phyloP scores from a whole-genome alignment of 1,284 basidiomycete species.

The Hypsizygus ulmarius region DNA sequence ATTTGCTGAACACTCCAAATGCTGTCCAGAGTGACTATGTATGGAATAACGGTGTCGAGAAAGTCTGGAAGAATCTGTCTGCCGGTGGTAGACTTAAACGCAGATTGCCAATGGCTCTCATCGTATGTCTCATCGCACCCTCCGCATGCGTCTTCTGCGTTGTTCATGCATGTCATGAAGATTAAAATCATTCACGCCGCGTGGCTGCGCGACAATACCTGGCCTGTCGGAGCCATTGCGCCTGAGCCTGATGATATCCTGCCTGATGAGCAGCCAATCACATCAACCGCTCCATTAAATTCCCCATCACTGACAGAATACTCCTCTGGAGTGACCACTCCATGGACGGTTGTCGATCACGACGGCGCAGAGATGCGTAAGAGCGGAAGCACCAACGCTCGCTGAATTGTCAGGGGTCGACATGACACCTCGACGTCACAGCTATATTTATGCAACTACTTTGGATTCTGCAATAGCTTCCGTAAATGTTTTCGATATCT shows the following conservation, averaged over 20 bases:
- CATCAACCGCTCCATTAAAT: conserved; percentile 12
- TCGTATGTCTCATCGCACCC: conserved; percentile 46
- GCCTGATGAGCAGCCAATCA: conserved; percentile 18
- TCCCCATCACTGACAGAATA: conserved; percentile 16
- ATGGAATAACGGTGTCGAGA: conserved; percentile 57
- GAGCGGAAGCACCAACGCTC: neutral
- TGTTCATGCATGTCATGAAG: conserved; percentile 35
- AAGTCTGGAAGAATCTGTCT: conserved; percentile 60
- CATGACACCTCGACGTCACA: conserved; percentile 9
- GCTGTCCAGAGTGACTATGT: conserved; percentile 48
- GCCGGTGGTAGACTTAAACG: conserved; percentile 56
- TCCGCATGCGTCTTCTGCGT: conserved; percentile 8
- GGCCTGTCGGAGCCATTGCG: conserved; percentile 58
- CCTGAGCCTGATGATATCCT: conserved; percentile 58
- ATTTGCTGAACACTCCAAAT: conserved; percentile 46
- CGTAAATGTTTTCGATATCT: no score
- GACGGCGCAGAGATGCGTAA: conserved; percentile 7
- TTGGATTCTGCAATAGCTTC: neutral
- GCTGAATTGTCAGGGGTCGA: conserved; percentile 4
- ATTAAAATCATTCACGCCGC: conserved; percentile 68
- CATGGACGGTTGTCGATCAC: conserved; percentile 18
- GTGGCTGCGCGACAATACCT: conserved; percentile 72
- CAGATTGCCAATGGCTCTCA: conserved; percentile 54
- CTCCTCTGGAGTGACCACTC: conserved; percentile 24
- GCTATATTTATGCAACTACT: conserved; percentile 1